These are phyloP conservation scores for Grosmannia serpens DNA, from an alignment of 2,329 filamentous ascomycete genomes.

Conservation along the genomic window DNA sequence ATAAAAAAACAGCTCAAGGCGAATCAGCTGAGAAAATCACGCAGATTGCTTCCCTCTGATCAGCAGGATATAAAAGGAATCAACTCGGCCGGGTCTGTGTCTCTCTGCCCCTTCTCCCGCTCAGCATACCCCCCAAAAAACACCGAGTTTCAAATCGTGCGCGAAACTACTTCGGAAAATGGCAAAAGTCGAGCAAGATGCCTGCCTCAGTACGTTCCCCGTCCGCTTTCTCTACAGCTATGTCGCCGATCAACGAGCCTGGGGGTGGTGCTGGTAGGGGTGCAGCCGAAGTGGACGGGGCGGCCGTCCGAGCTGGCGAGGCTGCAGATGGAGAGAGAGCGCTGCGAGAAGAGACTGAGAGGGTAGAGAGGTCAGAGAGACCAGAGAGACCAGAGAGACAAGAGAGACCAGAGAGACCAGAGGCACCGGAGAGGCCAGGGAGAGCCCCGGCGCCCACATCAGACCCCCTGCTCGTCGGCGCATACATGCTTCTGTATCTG, in stretches of 20 bases:
- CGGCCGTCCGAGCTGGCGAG: not conserved
- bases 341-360: slow-evolving; percentile 38
- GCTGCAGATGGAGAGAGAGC: not conserved
- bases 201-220: slow-evolving; percentile 48
- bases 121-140: not conserved
- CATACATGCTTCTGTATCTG: slow-evolving; percentile 43
- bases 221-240: slow-evolving; percentile 11
- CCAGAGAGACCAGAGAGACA: not conserved
- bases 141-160: not conserved
- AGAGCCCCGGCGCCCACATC: not conserved
- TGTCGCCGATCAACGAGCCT: slow-evolving; percentile 5
- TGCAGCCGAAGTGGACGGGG: not conserved
- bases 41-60: not conserved
- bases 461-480: slow-evolving; percentile 31
- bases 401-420: not conserved
- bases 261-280: slow-evolving; percentile 7
- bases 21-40: slow-evolving; percentile 1
- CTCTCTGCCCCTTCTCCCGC: not conserved
- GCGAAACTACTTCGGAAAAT: slow-evolving; percentile 20
- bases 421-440: not conserved
- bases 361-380: slow-evolving; percentile 24
- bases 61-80: not conserved
- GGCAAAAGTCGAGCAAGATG: slow-evolving; percentile 46
- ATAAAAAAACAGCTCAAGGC: not conserved
- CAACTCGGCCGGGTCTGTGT: not conserved